Evolutionary conservation across 1,139 yeast species (phyloP).

Genomic region (Yamadazyma siamensis): DNA sequence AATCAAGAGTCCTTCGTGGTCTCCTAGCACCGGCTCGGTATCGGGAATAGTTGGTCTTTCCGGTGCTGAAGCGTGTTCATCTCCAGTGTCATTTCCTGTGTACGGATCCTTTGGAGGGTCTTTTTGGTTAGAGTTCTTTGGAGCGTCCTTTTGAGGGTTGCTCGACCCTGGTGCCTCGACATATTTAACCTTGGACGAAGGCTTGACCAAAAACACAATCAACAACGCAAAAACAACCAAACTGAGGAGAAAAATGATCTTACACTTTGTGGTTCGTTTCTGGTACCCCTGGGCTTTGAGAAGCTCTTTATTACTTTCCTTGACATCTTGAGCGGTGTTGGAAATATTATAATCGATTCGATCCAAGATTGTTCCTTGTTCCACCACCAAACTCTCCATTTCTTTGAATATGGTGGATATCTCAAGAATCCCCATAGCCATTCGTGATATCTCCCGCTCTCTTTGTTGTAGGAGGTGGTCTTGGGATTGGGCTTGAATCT

Average conservation of each 20-base stretch:
- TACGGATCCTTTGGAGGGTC: too few species aligned
- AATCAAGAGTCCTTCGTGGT: too few species aligned
- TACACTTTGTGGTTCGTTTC: constrained; percentile 86
- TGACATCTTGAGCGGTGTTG: constrained; percentile 71
- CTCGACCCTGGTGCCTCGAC: too few species aligned
- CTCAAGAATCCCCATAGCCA: constrained; percentile 93
- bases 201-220: constrained; percentile 68
- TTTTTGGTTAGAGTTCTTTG: too few species aligned
- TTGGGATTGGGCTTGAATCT: constrained; percentile 21
- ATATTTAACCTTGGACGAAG: constrained; percentile 30
- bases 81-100: too few species aligned
- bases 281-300: constrained; percentile 77
- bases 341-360: constrained; percentile 89
- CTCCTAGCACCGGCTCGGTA: too few species aligned
- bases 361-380: constrained; percentile 92
- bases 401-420: constrained; percentile 91
- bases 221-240: constrained; percentile 71
- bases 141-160: too few species aligned
- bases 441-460: constrained; percentile 82
- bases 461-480: constrained; percentile 53
- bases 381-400: constrained; percentile 86
- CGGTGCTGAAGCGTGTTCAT: too few species aligned
- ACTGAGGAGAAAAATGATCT: constrained; percentile 69
- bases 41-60: too few species aligned
- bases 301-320: constrained; percentile 75